These are phyloP conservation scores for Prinsepia uniflora DNA, from an alignment of 306 rosid genomes.

Conservation along the genomic window DNA sequence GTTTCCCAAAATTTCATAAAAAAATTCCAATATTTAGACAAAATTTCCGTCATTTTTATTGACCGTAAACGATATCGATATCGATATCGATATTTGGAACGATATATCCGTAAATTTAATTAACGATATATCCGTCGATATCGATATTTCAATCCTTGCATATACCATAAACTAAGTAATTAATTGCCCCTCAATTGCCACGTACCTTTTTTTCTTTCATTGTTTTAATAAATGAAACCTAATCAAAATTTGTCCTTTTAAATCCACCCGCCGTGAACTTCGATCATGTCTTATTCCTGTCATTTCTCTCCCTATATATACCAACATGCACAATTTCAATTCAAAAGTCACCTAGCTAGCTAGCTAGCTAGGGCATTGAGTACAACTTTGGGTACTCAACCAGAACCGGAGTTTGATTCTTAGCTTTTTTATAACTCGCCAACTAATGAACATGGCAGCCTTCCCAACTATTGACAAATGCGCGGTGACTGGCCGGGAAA, in stretches of 20 bases:
- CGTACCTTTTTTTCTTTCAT: constrained; percentile 16
- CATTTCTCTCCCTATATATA: constrained; percentile 10
- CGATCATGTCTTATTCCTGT: not conserved
- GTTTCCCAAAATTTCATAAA: no score
- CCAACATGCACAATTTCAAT: not conserved
- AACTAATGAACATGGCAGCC: not conserved
- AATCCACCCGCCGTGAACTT: not conserved
- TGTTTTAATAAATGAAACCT: constrained; percentile 14
- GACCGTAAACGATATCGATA: no score
- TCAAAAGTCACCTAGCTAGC: not conserved
- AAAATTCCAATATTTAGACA: no score
- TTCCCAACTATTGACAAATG: constrained; percentile 62
- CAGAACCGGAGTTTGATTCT: no score
- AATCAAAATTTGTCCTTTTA: constrained; percentile 9
- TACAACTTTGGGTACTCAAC: no score
- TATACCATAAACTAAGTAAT: constrained; percentile 12
- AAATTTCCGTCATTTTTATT: no score
- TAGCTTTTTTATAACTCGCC: no score
- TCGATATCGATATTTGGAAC: no score
- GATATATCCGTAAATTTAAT: no score
- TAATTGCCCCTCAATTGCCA: not conserved
- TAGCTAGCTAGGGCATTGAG: no score
- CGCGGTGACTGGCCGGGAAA: constrained; percentile 53
- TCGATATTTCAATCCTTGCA: no score
- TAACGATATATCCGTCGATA: no score